Percentiles rank a stretch among this genome's conserved stretches.
phyloP scores from a whole-genome alignment of 75 land plant genomes.

The Ceratopteris richardii region DNA sequence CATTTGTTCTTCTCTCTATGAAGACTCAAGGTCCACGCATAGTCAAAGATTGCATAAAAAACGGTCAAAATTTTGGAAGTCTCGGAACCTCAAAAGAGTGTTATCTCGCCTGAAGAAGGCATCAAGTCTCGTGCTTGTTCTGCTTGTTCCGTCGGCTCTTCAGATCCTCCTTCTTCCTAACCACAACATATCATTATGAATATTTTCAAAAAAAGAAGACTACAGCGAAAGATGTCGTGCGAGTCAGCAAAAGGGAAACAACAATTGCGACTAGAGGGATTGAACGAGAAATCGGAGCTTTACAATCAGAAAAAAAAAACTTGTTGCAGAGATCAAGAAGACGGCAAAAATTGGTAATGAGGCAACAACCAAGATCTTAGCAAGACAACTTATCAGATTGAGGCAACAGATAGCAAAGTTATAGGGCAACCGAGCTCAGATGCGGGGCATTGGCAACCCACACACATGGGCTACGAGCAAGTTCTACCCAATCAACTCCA shows the following conservation, averaged over 20 bases:
- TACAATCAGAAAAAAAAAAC: conserved; percentile 48
- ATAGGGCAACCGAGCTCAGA: conserved; percentile 91
- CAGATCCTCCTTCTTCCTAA: too few species aligned
- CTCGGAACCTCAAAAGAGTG: too few species aligned
- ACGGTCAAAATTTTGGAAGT: too few species aligned
- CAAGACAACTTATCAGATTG: conserved; percentile 80
- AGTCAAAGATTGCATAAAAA: too few species aligned
- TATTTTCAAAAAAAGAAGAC: conserved; percentile 59
- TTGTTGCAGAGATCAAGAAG: conserved; percentile 94
- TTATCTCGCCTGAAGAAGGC: too few species aligned
- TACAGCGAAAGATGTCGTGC: conserved; percentile 71
- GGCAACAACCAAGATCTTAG: conserved; percentile 85
- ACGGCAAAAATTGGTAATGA: conserved; percentile 96
- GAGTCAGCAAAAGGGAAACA: conserved; percentile 90
- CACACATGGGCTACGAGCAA: conserved; percentile 90
- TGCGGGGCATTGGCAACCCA: conserved; percentile 95
- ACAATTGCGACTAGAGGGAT: conserved; percentile 82
- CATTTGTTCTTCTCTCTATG: too few species aligned
- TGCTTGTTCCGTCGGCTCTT: too few species aligned
- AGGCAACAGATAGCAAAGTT: conserved; percentile 89
- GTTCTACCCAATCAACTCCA: too few species aligned
- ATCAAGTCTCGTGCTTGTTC: too few species aligned
- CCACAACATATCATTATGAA: conserved; percentile 24
- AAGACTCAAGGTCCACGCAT: too few species aligned
- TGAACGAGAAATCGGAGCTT: conserved; percentile 1